phyloP scores from a whole-genome alignment of 805 yeast species.

The Cyberlindnera xylosilytica region DNA sequence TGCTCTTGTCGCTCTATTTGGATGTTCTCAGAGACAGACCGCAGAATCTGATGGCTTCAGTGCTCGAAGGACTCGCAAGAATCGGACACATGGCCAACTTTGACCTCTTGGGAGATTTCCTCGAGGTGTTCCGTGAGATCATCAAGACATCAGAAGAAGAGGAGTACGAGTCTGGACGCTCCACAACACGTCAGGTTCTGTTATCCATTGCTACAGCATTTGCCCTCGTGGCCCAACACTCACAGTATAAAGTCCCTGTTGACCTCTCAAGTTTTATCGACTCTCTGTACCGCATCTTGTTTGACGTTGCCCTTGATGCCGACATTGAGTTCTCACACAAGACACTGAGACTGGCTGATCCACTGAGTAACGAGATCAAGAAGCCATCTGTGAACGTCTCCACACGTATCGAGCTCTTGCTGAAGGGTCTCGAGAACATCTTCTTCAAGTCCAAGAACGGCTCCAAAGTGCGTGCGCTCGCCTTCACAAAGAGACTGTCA shows the following conservation, averaged over 20 bases:
- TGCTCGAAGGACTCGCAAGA: conserved; percentile 85
- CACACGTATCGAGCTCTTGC: conserved; percentile 80
- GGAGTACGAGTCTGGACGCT: conserved; percentile 39
- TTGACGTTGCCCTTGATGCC: conserved; percentile 69
- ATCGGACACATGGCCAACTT: conserved; percentile 92
- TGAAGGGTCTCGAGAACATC: conserved; percentile 73
- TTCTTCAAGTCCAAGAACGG: conserved; percentile 77
- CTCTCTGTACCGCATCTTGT: conserved; percentile 65
- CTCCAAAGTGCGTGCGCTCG: conserved; percentile 61
- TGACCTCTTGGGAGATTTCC: conserved; percentile 87
- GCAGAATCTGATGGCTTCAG: conserved; percentile 73
- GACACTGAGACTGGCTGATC: conserved; percentile 77
- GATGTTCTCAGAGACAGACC: conserved; percentile 67
- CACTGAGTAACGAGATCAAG: conserved; percentile 44
- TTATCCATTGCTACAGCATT: conserved; percentile 89
- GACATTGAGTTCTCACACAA: conserved; percentile 86
- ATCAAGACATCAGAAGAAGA: conserved; percentile 48
- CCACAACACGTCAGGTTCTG: conserved; percentile 63
- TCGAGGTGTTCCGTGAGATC: conserved; percentile 84
- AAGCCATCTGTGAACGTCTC: conserved; percentile 81
- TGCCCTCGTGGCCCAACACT: conserved; percentile 74
- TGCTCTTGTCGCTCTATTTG: conserved; percentile 68
- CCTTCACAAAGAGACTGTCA: conserved; percentile 80
- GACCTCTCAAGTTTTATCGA: conserved; percentile 82
- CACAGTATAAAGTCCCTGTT: conserved; percentile 66